These are phyloP conservation scores for Vickermania ingenoplastis DNA, from an alignment of 208 protist genomes.

Conservation along the genomic window DNA sequence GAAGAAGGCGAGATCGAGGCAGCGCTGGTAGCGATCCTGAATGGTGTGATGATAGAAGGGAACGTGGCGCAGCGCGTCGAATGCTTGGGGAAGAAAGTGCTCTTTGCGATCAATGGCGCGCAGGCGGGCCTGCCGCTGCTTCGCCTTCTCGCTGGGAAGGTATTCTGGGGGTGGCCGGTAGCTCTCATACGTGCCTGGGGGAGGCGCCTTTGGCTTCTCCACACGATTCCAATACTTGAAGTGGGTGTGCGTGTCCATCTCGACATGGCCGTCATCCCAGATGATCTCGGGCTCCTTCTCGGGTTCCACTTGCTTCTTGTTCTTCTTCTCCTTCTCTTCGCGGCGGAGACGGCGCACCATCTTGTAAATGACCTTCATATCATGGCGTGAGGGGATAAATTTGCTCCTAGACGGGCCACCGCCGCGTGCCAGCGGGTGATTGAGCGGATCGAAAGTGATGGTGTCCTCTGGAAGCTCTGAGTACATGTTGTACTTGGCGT, in stretches of 20 bases:
- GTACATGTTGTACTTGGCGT: constrained; percentile 88
- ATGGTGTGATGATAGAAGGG: constrained; percentile 94
- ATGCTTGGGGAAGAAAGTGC: constrained; percentile 91
- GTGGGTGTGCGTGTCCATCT: constrained; percentile 81
- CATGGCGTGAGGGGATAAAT: constrained; percentile 76
- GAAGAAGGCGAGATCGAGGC: constrained; percentile 98
- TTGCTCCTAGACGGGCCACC: constrained; percentile 70
- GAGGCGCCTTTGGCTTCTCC: constrained; percentile 62
- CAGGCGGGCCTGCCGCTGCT: constrained; percentile 79
- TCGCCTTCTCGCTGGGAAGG: constrained; percentile 87
- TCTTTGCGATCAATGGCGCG: constrained; percentile 88
- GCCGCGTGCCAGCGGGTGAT: constrained; percentile 87
- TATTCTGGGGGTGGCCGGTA: constrained; percentile 99
- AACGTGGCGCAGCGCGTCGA: constrained; percentile 89
- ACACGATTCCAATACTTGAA: constrained; percentile 86
- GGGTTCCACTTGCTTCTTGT: constrained; percentile 10
- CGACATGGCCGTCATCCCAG: constrained; percentile 78
- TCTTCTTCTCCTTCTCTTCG: constrained; percentile 31
- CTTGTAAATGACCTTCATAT: constrained; percentile 89
- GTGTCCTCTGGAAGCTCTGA: constrained; percentile 68
- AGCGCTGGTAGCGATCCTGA: constrained; percentile 98
- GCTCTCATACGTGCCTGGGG: constrained; percentile 93
- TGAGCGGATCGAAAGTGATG: constrained; percentile 83
- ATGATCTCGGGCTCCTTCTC: constrained; percentile 28
- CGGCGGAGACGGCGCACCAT: constrained; percentile 76